Percentiles rank a stretch among this genome's conserved stretches.
Conservation (phyloP, 768 basidiomycete genomes). For the Crucibulum laeve region DNA sequence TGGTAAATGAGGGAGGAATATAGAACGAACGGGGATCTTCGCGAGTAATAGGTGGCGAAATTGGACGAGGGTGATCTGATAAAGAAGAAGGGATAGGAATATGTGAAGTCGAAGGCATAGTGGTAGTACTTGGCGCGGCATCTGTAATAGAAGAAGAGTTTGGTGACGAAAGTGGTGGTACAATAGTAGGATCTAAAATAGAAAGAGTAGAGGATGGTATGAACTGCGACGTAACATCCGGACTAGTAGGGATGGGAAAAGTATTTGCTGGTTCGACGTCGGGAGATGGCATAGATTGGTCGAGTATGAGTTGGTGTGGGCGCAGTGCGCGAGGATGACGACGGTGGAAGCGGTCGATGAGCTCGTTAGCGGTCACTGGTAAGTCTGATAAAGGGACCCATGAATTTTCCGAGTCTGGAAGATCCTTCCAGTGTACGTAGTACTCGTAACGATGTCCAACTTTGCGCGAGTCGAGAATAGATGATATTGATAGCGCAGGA, state of each 20-base stretch:
- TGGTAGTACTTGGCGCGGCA: neutral
- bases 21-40: slow-evolving; percentile 10
- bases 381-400: slow-evolving; percentile 33
- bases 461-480: slow-evolving; percentile 25
- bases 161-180: neutral
- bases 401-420: slow-evolving; percentile 22
- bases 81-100: neutral
- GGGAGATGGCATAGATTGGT: slow-evolving; percentile 1
- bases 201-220: neutral
- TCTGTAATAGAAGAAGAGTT: neutral
- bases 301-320: slow-evolving; percentile 17
- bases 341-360: slow-evolving; percentile 28
- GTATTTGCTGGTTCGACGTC: neutral
- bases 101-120: neutral
- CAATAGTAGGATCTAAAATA: neutral
- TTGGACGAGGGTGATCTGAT: neutral
- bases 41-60: slow-evolving; percentile 6
- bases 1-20: slow-evolving; percentile 15
- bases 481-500: slow-evolving; percentile 13
- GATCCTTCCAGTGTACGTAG: slow-evolving; percentile 21
- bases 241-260: neutral
- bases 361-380: slow-evolving; percentile 20
- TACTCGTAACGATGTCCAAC: slow-evolving; percentile 31
- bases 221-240: neutral
- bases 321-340: slow-evolving; percentile 22